Base-by-base conservation (phyloP, 208 protist species). In the Trypanosoma mega region DNA sequence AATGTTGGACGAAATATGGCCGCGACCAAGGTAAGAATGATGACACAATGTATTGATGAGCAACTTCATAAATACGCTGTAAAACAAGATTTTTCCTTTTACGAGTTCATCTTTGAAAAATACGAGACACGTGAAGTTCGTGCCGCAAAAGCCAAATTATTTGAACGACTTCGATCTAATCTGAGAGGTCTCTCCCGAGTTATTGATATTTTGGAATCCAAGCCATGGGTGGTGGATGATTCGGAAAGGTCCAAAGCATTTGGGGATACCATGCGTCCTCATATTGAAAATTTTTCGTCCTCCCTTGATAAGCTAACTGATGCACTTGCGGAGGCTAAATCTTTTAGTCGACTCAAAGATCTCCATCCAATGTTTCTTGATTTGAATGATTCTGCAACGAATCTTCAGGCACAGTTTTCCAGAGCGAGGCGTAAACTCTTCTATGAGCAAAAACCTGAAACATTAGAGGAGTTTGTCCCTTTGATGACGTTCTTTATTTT, bases 401-500 rank as follows among this genome's bases (percentile, higher is more conserved):
- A 75, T 34, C 68, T 95, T 62, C 85, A 93, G 60, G 49, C 69
- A 20, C 72, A 75, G 27, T 95, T 80, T 72, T 55, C 63, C 39
- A n/a, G 68, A 8, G 78, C 85, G 5, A 80, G 89, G n/a, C 75
- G 80, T 46, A 62, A 62, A 56, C 67, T 95, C 39, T 92, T 95
- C 67, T 95, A 95, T 64, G 81, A 93, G 58, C 52, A 82, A 64
- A 79, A 70, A 54, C 73, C 78, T 29, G 60, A 63, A 70, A 69
- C 72, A 6, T 57, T 95, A 44, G 89, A 95, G 63, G 81, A 90
- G 57, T 95, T 92, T 63, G 83, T 95, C 41, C 89, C 89, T 12
- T 77, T 95, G 63, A 95, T 95, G 89, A 90, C 81, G 5, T 93
- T 92, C 63, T 95, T 89, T 68, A 70, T 95, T 31, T 95, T 95